Percentiles rank a stretch among this genome's conserved stretches.
Conservation (phyloP, 2,329 filamentous ascomycete genomes). For the Colletotrichum sidae region DNA sequence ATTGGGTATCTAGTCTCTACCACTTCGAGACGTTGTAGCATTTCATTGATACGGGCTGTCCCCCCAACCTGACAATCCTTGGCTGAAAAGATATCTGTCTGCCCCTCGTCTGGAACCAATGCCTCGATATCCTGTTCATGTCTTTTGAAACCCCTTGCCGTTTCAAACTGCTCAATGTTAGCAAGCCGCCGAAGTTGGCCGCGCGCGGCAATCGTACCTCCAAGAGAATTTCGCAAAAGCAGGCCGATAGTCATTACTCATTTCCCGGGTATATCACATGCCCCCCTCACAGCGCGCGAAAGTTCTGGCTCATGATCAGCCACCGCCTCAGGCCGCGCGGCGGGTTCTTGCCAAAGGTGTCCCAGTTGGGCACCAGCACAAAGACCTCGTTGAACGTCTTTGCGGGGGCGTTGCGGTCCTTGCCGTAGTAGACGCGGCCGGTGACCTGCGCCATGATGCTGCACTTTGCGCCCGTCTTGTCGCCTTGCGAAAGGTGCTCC, state of each 20-base stretch:
- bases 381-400: slow-evolving; percentile 84
- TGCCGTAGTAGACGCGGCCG: slow-evolving; percentile 77
- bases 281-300: slow-evolving; percentile 62
- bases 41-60: too few relatives aligned
- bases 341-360: slow-evolving; percentile 64
- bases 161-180: too few relatives aligned
- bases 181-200: too few relatives aligned
- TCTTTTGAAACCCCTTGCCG: too few relatives aligned
- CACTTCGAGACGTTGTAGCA: background rate
- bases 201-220: too few relatives aligned
- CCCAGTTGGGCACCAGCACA: slow-evolving; percentile 82
- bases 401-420: slow-evolving; percentile 69
- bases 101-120: too few relatives aligned
- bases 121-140: too few relatives aligned
- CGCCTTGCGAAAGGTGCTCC: slow-evolving; percentile 53
- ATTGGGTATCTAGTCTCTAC: background rate
- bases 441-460: slow-evolving; percentile 80
- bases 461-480: slow-evolving; percentile 67
- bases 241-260: background rate
- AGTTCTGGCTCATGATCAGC: slow-evolving; percentile 80
- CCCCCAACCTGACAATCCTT: too few relatives aligned
- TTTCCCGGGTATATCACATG: background rate
- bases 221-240: too few relatives aligned
- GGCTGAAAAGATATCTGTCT: too few relatives aligned
- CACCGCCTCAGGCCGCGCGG: slow-evolving; percentile 67